Conservation (phyloP, 139 green algal species). For the Chlorella ohadii region DNA sequence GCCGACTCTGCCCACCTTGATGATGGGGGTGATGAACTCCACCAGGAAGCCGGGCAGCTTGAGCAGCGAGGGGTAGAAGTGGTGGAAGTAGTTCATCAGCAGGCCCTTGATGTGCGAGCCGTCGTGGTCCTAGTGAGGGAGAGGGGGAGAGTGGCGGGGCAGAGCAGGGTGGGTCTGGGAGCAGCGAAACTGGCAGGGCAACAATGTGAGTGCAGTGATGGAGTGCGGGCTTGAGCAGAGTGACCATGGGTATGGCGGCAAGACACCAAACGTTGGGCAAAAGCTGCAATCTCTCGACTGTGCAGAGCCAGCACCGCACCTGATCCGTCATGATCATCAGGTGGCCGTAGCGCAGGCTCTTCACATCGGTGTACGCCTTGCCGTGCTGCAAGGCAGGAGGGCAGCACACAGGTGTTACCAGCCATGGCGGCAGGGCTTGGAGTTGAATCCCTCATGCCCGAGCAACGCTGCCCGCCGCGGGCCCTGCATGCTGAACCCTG, state of each 20-base stretch:
- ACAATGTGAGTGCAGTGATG: no score
- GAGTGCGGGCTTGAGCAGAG: no score
- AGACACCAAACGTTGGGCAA: no score
- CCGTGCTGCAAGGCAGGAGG: conserved; percentile 24
- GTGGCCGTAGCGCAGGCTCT: conserved; percentile 96
- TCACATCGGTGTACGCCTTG: conserved; percentile 89
- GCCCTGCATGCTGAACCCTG: no score
- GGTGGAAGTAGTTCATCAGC: conserved; percentile 99
- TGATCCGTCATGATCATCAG: conserved; percentile 99
- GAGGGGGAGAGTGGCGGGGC: neutral
- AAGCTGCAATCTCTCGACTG: no score
- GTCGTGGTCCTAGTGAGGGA: conserved; percentile 91
- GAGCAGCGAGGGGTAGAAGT: conserved; percentile 97
- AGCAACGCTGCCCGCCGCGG: no score
- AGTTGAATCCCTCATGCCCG: no score
- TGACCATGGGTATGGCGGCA: no score
- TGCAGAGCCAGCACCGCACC: neutral
- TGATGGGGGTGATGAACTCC: conserved; percentile 99
- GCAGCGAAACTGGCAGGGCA: no score
- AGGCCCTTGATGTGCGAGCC: conserved; percentile 99
- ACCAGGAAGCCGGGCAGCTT: conserved; percentile 94
- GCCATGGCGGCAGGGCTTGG: no score
- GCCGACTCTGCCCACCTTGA: conserved; percentile 79
- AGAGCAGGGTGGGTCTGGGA: no score
- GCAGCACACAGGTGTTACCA: no score